These are phyloP conservation scores for Kwoniella sp. DNA, from an alignment of 768 basidiomycete genomes.

Conservation along the genomic window DNA sequence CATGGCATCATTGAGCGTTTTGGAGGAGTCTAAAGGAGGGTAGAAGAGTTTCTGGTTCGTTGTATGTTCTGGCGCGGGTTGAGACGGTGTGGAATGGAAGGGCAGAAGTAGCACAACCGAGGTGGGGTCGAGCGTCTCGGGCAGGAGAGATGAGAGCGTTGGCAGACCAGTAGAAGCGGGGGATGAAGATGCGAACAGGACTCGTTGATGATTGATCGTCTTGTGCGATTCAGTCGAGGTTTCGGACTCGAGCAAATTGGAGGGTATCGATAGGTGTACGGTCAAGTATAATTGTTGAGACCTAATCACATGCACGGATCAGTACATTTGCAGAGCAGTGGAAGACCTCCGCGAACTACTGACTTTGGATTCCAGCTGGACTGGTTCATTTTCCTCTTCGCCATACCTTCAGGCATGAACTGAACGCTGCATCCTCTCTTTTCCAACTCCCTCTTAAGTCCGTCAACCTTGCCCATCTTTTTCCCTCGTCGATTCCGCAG, in stretches of 20 bases:
- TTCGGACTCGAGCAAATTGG: conserved; percentile 37
- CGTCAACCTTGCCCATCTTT: conserved; percentile 68
- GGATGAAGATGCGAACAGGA: conserved; percentile 61
- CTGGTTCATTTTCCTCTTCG: conserved; percentile 72
- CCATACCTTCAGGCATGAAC: conserved; percentile 79
- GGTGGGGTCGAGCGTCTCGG: not conserved
- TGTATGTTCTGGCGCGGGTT: conserved; percentile 20
- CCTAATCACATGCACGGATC: conserved; percentile 57
- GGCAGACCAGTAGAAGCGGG: conserved; percentile 52
- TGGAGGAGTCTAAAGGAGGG: conserved; percentile 64
- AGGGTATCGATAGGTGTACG: conserved; percentile 70
- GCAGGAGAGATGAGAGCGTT: conserved; percentile 23
- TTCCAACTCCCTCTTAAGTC: conserved; percentile 70
- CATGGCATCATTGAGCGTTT: conserved; percentile 62
- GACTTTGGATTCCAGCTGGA: conserved; percentile 83
- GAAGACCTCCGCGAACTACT: conserved; percentile 38
- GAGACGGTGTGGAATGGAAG: conserved; percentile 40
- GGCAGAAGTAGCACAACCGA: conserved; percentile 34
- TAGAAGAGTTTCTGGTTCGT: conserved; percentile 54
- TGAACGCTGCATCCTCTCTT: conserved; percentile 72
- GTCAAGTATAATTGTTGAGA: conserved; percentile 70
- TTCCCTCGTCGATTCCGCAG: conserved; percentile 57
- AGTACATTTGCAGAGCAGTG: not conserved
- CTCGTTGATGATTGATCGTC: conserved; percentile 56
- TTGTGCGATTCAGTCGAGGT: not conserved